Conservation (phyloP, 2,329 filamentous ascomycete species). For the Albophoma yamanashiensis region DNA sequence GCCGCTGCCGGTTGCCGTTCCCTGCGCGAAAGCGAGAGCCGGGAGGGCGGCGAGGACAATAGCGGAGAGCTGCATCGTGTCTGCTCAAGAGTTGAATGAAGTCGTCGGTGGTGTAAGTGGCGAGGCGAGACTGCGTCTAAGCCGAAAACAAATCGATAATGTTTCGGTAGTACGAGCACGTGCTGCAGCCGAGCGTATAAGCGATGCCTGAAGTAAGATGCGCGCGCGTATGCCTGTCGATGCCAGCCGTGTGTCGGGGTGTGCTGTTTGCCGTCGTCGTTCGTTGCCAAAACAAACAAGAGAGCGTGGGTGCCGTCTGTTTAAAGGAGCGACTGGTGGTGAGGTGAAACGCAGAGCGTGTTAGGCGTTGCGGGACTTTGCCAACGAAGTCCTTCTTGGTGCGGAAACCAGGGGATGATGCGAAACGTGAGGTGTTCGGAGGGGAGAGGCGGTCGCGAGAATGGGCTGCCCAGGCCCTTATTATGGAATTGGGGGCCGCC, state of each 20-base stretch:
- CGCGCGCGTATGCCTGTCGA: neutral
- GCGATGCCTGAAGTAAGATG: neutral
- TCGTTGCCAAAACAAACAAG: neutral
- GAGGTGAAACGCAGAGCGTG: slow-evolving; percentile 11
- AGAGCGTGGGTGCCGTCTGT: neutral
- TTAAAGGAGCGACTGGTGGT: neutral
- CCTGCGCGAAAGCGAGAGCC: slow-evolving; percentile 38
- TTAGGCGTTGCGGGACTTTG: slow-evolving; percentile 32
- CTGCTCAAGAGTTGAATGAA: neutral
- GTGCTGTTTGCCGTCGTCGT: neutral
- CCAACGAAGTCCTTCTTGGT: slow-evolving; percentile 38
- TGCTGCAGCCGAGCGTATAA: neutral
- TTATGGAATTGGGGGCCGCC: neutral
- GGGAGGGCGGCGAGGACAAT: slow-evolving; percentile 41
- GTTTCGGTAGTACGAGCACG: neutral
- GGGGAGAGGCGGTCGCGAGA: neutral
- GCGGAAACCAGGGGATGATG: slow-evolving; percentile 10
- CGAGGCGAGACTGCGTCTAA: neutral
- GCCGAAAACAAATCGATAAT: neutral
- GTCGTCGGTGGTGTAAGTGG: neutral
- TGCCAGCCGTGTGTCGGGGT: neutral
- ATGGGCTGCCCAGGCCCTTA: neutral
- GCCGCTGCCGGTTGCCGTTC: slow-evolving; percentile 19
- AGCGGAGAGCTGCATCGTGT: slow-evolving; percentile 19
- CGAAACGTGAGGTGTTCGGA: slow-evolving; percentile 5